Evolutionary conservation across 1,284 basidiomycete genomes (phyloP).

Genomic region (Heterobasidion occidentale): DNA sequence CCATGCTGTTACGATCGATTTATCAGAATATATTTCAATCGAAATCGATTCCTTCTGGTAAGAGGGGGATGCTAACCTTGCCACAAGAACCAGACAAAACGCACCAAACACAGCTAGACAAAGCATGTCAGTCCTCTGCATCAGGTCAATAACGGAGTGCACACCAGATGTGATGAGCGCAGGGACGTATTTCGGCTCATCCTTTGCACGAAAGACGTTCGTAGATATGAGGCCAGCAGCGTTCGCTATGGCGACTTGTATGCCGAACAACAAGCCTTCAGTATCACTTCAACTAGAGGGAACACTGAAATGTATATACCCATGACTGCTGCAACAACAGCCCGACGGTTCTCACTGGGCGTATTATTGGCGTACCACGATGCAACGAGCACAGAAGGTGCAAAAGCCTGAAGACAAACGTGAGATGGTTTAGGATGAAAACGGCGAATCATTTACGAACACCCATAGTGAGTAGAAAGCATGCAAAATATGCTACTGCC

Average conservation of each 20-base stretch:
- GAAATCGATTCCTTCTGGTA: not conserved
- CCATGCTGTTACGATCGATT: not conserved
- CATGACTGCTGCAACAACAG: slow-evolving; percentile 37
- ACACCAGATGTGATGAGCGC: slow-evolving; percentile 1
- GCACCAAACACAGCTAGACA: slow-evolving; percentile 1
- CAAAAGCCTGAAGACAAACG: slow-evolving; percentile 20
- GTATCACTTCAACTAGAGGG: not conserved
- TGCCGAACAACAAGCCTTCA: not conserved
- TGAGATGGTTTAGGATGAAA: not conserved
- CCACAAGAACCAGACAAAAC: not conserved
- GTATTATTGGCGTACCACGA: slow-evolving; percentile 48
- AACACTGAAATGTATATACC: not conserved
- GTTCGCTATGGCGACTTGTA: slow-evolving; percentile 39
- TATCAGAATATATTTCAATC: not conserved
- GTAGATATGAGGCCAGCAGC: slow-evolving; percentile 41
- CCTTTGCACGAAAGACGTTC: slow-evolving; percentile 41
- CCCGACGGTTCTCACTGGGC: slow-evolving; percentile 37
- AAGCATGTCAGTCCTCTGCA: not conserved
- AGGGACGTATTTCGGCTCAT: slow-evolving; percentile 27
- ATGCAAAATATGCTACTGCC: slow-evolving; percentile 40
- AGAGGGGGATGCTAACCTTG: not conserved
- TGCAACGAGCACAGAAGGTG: slow-evolving; percentile 39
- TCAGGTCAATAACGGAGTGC: not conserved
- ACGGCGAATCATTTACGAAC: not conserved
- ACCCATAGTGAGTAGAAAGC: slow-evolving; percentile 39